Evolutionary conservation across 306 rosid genomes (phyloP).

Genomic region (Cicer bijugum): DNA sequence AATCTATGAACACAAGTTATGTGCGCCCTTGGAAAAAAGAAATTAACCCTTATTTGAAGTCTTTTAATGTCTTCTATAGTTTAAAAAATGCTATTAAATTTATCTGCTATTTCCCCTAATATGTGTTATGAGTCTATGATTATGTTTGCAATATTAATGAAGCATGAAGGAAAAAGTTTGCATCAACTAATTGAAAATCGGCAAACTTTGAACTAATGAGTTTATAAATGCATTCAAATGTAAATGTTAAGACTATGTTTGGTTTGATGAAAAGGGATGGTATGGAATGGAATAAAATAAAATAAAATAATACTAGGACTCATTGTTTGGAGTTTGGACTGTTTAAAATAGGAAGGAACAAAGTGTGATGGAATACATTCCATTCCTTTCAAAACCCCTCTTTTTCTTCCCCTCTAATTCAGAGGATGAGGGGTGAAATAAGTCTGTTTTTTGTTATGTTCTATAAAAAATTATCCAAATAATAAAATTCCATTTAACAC

Average conservation of each 20-base stretch:
- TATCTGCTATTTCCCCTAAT: conserved; percentile 10
- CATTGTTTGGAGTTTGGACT: not conserved
- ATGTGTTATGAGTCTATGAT: conserved; percentile 15
- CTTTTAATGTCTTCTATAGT: conserved; percentile 4
- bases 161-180: conserved; percentile 17
- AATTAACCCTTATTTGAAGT: not conserved
- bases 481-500: not conserved
- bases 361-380: not conserved
- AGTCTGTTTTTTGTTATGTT: not conserved
- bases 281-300: not conserved
- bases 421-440: not conserved
- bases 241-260: not conserved
- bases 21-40: conserved; percentile 20
- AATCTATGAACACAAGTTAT: conserved; percentile 11
- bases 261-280: conserved; percentile 4
- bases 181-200: conserved; percentile 4
- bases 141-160: conserved; percentile 28
- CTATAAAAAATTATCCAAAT: conserved; percentile 2
- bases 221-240: conserved; percentile 11
- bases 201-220: conserved; percentile 19
- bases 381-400: conserved; percentile 4
- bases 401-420: conserved; percentile 3
- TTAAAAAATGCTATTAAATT: conserved; percentile 24
- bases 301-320: conserved; percentile 26
- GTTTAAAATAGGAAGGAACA: conserved; percentile 16